Base-by-base conservation (phyloP, 306 rosid species). In the Inga laurina region DNA sequence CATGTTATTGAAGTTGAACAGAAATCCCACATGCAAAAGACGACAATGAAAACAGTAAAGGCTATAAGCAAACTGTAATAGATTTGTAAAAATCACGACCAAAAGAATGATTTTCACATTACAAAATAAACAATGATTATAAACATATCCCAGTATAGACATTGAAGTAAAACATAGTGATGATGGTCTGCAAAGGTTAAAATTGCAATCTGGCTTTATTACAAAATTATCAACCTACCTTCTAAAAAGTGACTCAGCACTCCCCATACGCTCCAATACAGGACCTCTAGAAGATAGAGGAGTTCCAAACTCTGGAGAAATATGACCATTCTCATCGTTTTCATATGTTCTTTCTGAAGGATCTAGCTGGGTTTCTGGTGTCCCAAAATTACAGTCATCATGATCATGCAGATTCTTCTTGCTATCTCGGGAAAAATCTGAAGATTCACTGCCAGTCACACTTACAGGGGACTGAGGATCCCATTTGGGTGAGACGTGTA, bases 241-340 rank as follows among this genome's bases (percentile, higher is more conserved):
- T 98, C 98, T 96, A 92, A 92, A 90, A 71, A 90, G 66, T 71
- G 92, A 92, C 83, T 93, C 98, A 2, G 92, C 88, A 90, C 96
- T 92, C 91, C 89, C 94, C 22, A 82, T 80, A 37, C 84, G 87
- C 73, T 91, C 99, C 83, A 90, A 76, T 48, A 52, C 61, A 44
- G 30, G 84, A 83, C 68, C 74, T 83, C 82, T 85, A 67, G 88
- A 66, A 71, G 91, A 88, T 24, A 81, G 82, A 27, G 91, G 80
- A 57, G 88, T 81, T 77, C 57, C 86, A 72, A 75, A 74, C 78
- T 86, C 91, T 2, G 97, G 87, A 84, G 94, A 93, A 86, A 83
- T 56, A 71, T 83, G 91, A 73, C 70, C 92, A 82, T 70, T 84
- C 80, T 88, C 89, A 73, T 49, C 85, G 80, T 77, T 87, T 81